Evolutionary conservation across 1,139 yeast genomes (phyloP).

Genomic region (Diutina pseudorugosa): DNA sequence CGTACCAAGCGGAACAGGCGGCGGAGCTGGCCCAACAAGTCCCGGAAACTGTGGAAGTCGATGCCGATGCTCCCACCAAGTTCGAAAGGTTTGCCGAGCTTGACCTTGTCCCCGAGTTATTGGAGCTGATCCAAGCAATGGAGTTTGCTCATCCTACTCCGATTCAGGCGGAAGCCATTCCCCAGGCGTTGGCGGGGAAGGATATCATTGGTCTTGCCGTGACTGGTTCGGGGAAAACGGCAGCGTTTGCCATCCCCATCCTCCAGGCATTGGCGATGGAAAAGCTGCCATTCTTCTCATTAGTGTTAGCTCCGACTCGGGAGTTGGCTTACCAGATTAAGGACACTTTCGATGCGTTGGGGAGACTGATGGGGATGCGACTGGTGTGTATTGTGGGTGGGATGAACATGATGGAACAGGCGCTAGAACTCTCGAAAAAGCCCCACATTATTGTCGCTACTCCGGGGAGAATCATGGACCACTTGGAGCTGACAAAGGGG

Average conservation of each 20-base stretch:
- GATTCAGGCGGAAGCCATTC: conserved; percentile 84
- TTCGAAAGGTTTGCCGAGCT: conserved; percentile 37
- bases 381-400: conserved; percentile 91
- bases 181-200: conserved; percentile 79
- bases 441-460: conserved; percentile 95
- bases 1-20: conserved; percentile 4
- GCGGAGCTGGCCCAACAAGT: conserved; percentile 4
- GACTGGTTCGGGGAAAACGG: conserved; percentile 80
- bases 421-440: conserved; percentile 81
- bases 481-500: conserved; percentile 89
- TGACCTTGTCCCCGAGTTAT: conserved; percentile 64
- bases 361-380: conserved; percentile 80
- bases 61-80: conserved; percentile 14
- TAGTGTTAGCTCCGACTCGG: conserved; percentile 92
- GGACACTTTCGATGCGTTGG: conserved; percentile 90
- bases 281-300: conserved; percentile 78
- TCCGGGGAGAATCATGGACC: conserved; percentile 85
- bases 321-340: conserved; percentile 94
- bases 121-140: conserved; percentile 65
- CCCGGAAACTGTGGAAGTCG: conserved; percentile 6
- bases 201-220: conserved; percentile 77
- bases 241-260: conserved; percentile 83
- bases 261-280: conserved; percentile 83
- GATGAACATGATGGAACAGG: conserved; percentile 97
- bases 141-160: conserved; percentile 72